Percentiles rank a stretch among this genome's conserved stretches.
Conservation (phyloP, 129 eudicot species). For the Chrysanthemum seticuspe region DNA sequence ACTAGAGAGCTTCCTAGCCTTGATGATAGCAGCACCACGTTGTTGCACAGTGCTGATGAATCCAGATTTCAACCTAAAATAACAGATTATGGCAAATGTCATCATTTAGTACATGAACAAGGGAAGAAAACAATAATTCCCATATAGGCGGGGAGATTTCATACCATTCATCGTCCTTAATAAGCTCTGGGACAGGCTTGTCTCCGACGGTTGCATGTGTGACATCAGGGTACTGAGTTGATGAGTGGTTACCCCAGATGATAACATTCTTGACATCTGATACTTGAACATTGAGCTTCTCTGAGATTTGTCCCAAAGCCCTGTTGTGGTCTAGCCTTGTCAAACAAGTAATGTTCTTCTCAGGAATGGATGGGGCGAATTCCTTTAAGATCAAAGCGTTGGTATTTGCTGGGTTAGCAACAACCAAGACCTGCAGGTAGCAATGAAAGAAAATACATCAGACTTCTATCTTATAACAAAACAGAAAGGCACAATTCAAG, state of each 20-base stretch:
- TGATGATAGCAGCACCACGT: constrained; percentile 99
- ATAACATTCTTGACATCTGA: constrained; percentile 92
- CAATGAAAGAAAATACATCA: neutral
- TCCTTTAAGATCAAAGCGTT: constrained; percentile 96
- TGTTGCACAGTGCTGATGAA: constrained; percentile 92
- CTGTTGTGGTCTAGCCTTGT: constrained; percentile 98
- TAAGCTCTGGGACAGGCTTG: constrained; percentile 74
- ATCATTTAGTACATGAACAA: neutral
- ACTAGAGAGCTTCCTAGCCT: constrained; percentile 98
- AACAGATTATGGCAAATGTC: neutral
- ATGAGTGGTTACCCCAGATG: constrained; percentile 99
- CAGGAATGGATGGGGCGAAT: constrained; percentile 97
- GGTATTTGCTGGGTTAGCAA: constrained; percentile 99
- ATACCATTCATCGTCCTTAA: constrained; percentile 91
- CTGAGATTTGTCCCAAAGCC: constrained; percentile 98
- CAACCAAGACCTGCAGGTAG: constrained; percentile 79
- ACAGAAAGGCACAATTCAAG: neutral
- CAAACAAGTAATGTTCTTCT: constrained; percentile 86
- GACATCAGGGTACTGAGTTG: constrained; percentile 98
- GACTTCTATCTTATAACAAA: neutral
- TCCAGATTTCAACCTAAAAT: constrained; percentile 78
- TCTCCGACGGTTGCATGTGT: constrained; percentile 95
- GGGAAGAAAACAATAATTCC: neutral
- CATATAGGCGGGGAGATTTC: neutral
- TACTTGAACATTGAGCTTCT: constrained; percentile 83